phyloP scores from a whole-genome alignment of 2,329 filamentous ascomycete genomes.

The Stachybotrys chartarum region DNA sequence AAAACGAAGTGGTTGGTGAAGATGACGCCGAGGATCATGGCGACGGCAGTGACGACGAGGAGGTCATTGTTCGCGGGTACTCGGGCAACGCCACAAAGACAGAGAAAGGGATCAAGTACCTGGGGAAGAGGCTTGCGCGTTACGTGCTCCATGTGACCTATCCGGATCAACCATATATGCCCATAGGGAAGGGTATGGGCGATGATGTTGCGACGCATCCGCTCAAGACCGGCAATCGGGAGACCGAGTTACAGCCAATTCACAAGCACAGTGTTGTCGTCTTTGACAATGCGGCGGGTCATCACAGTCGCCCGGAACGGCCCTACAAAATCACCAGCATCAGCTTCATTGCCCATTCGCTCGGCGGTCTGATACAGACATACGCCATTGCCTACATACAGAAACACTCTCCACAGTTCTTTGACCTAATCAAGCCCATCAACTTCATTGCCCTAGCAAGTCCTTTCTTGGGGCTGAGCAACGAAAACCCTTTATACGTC shows the following conservation, averaged over 20 bases:
- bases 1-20: slow-evolving; percentile 9
- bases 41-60: slow-evolving; percentile 61
- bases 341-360: slow-evolving; percentile 87
- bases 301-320: slow-evolving; percentile 34
- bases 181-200: slow-evolving; percentile 45
- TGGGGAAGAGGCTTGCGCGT: slow-evolving; percentile 89
- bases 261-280: slow-evolving; percentile 59
- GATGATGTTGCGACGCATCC: slow-evolving; percentile 32
- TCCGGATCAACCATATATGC: slow-evolving; percentile 84
- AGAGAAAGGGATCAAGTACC: slow-evolving; percentile 92
- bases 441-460: slow-evolving; percentile 88
- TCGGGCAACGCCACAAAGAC: slow-evolving; percentile 85
- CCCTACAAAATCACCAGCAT: slow-evolving; percentile 87
- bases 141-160: slow-evolving; percentile 87
- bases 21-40: slow-evolving; percentile 29
- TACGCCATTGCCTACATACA: slow-evolving; percentile 96
- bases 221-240: slow-evolving; percentile 28
- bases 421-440: slow-evolving; percentile 74
- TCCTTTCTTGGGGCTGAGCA: slow-evolving; percentile 85
- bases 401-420: slow-evolving; percentile 89
- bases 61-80: slow-evolving; percentile 86
- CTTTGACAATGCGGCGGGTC: slow-evolving; percentile 45
- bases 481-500: slow-evolving; percentile 96
- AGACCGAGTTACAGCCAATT: slow-evolving; percentile 36
- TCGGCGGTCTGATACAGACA: slow-evolving; percentile 84